phyloP scores from a whole-genome alignment of 2,329 filamentous ascomycete species.

The Colletotrichum chrysophilum region DNA sequence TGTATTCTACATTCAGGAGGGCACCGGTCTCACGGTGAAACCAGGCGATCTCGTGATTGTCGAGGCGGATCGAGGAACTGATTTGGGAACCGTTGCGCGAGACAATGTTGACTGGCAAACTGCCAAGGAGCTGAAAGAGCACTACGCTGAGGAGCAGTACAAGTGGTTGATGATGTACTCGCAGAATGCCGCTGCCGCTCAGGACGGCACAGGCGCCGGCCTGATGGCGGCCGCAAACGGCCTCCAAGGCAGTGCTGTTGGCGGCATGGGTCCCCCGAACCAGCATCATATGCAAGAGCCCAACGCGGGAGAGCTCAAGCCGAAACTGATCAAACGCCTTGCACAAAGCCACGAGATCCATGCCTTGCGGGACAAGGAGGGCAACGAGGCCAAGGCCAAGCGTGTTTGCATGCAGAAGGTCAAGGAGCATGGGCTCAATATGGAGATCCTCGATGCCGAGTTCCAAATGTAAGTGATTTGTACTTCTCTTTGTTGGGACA shows the following conservation, averaged over 20 bases:
- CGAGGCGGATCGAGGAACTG: slow-evolving; percentile 94
- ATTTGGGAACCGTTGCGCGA: slow-evolving; percentile 89
- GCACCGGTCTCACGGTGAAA: slow-evolving; percentile 89
- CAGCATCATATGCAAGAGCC: slow-evolving; percentile 77
- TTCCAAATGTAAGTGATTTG: slow-evolving; percentile 89
- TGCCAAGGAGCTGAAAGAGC: slow-evolving; percentile 87
- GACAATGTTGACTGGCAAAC: slow-evolving; percentile 88
- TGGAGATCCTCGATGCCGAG: slow-evolving; percentile 98
- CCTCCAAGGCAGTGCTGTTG: slow-evolving; percentile 72
- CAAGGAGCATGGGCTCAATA: slow-evolving; percentile 89
- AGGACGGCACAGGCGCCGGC: slow-evolving; percentile 66
- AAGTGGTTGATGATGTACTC: slow-evolving; percentile 99
- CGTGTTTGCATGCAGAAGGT: slow-evolving; percentile 97
- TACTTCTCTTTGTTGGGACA: too few species aligned
- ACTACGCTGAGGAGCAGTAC: slow-evolving; percentile 94
- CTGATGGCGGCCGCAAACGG: slow-evolving; percentile 68
- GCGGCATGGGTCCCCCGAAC: slow-evolving; percentile 77
- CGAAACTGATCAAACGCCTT: slow-evolving; percentile 95
- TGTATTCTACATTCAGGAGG: slow-evolving; percentile 96
- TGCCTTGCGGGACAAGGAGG: slow-evolving; percentile 91
- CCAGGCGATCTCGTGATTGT: slow-evolving; percentile 95
- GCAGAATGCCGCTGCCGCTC: slow-evolving; percentile 70
- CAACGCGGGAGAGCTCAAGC: slow-evolving; percentile 79
- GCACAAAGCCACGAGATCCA: slow-evolving; percentile 92
- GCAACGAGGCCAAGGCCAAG: slow-evolving; percentile 97